Evolutionary conservation across 176 grass and related monocot species (phyloP).

Genomic region (Carex scoparia): DNA sequence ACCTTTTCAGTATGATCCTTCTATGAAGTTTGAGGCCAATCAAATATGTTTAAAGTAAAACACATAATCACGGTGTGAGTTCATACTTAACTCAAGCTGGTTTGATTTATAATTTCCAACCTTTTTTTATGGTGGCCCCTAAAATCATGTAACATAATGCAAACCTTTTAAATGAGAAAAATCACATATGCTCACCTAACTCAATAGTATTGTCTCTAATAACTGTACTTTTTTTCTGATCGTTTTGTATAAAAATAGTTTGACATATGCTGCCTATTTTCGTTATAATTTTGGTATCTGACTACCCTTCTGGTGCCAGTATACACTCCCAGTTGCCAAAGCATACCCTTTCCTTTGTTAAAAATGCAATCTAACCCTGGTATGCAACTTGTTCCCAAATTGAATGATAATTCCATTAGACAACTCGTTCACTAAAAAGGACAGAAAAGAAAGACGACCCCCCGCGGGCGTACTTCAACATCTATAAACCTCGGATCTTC

Average conservation of each 20-base stretch:
- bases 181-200: background rate
- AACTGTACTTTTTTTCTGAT: background rate
- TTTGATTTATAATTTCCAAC: background rate
- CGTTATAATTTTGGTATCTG: background rate
- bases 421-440: background rate
- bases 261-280: background rate
- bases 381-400: background rate
- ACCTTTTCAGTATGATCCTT: slow-evolving; percentile 2
- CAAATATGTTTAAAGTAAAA: background rate
- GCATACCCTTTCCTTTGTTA: background rate
- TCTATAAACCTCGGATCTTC: background rate
- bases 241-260: background rate
- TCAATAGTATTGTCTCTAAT: background rate
- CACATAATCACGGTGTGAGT: background rate
- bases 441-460: background rate
- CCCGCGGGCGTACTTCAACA: background rate
- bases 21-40: background rate
- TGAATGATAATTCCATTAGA: background rate
- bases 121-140: background rate
- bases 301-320: background rate
- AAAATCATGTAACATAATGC: background rate
- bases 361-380: background rate
- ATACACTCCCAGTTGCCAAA: background rate
- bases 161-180: background rate
- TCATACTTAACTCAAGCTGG: background rate